These are phyloP conservation scores for Aspergillus sp. DNA, from an alignment of 2,329 filamentous ascomycete species.

Conservation along the genomic window DNA sequence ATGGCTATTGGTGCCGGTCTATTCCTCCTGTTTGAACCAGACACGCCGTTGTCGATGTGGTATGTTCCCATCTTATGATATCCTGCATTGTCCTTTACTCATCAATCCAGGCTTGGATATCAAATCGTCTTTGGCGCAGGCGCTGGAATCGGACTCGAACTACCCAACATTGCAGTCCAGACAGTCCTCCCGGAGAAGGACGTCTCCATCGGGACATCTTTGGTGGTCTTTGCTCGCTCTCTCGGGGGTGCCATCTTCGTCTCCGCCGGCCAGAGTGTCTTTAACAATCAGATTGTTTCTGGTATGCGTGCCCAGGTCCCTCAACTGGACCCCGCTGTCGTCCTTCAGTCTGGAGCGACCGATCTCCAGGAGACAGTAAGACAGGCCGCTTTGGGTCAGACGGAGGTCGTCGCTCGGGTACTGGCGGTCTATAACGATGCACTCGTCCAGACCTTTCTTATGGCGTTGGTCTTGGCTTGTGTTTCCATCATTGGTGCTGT, in stretches of 20 bases:
- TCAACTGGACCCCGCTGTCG: constrained; percentile 19
- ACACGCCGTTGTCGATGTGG: neutral
- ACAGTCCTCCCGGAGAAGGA: constrained; percentile 30
- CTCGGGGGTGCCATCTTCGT: constrained; percentile 47
- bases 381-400: neutral
- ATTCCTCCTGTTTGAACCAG: neutral
- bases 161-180: constrained; percentile 29
- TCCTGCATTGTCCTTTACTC: no score
- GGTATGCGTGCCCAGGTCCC: constrained; percentile 19
- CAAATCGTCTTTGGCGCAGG: constrained; percentile 9
- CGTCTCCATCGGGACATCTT: constrained; percentile 31
- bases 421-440: constrained; percentile 1
- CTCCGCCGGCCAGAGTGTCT: constrained; percentile 50
- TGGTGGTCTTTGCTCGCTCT: constrained; percentile 34
- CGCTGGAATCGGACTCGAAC: constrained; percentile 5
- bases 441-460: neutral
- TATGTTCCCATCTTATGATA: neutral
- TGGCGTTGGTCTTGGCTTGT: neutral
- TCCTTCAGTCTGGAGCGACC: constrained; percentile 25
- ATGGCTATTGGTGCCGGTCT: neutral
- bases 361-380: neutral
- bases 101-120: constrained; percentile 1
- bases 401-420: neutral
- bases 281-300: constrained; percentile 47
- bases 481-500: neutral